Conservation (phyloP, 257 asterid genomes). For the Lithospermum erythrorhizon region DNA sequence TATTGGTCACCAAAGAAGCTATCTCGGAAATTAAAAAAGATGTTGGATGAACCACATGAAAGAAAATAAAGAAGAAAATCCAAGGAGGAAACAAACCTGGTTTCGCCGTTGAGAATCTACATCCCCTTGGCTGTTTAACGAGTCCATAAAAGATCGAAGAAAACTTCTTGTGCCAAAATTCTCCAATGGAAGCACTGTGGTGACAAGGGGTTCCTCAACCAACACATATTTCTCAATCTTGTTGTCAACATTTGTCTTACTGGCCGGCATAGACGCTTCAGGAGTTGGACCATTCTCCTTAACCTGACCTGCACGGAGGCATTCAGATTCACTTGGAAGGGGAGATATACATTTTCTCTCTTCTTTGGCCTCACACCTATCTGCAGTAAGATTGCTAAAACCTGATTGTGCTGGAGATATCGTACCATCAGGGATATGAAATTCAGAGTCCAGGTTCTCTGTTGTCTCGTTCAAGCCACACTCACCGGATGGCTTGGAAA, state of each 20-base stretch:
- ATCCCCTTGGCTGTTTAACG: slow-evolving; percentile 22
- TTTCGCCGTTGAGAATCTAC: slow-evolving; percentile 15
- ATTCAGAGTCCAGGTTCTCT: slow-evolving; percentile 18
- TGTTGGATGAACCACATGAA: slow-evolving; percentile 4
- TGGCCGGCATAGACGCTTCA: slow-evolving; percentile 16
- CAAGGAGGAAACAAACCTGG: slow-evolving; percentile 31
- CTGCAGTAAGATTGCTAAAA: slow-evolving; percentile 9
- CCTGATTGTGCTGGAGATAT: slow-evolving; percentile 14
- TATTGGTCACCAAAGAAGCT: no score
- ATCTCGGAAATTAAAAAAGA: neutral
- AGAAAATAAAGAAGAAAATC: neutral
- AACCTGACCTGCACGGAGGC: slow-evolving; percentile 11
- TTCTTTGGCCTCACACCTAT: slow-evolving; percentile 20
- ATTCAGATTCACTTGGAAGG: slow-evolving; percentile 12
- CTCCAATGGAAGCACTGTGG: slow-evolving; percentile 22
- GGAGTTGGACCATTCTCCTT: slow-evolving; percentile 11
- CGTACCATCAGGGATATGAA: slow-evolving; percentile 15
- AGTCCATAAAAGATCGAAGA: slow-evolving; percentile 25
- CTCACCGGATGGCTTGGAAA: slow-evolving; percentile 21
- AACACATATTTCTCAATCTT: slow-evolving; percentile 14
- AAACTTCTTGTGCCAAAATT: slow-evolving; percentile 35
- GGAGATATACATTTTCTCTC: slow-evolving; percentile 14
- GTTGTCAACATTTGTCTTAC: slow-evolving; percentile 9
- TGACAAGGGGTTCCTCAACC: slow-evolving; percentile 24
- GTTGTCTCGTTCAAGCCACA: slow-evolving; percentile 10